A percentile compares a stretch with the other conserved stretches of the same genome.
Conservation (phyloP, 768 basidiomycete genomes). For the Pleurotus salmoneostramineus region DNA sequence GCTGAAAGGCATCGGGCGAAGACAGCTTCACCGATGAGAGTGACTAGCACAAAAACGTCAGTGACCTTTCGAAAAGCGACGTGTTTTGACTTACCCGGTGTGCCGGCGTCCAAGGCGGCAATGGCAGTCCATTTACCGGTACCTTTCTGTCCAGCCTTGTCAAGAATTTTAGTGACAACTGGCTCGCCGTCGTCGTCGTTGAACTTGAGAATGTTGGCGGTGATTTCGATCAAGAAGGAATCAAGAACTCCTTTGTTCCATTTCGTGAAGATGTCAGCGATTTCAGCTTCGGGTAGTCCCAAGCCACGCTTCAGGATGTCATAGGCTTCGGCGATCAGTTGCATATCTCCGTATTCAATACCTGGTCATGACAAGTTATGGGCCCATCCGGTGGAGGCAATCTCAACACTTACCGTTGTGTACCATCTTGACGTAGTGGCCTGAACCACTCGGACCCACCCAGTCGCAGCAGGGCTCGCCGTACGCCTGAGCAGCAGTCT, state of each 20-base stretch:
- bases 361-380: conserved; percentile 39
- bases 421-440: conserved; percentile 99
- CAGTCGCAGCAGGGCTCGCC: conserved; percentile 99
- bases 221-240: conserved; percentile 99
- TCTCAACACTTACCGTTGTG: conserved; percentile 67
- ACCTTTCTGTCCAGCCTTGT: conserved; percentile 97
- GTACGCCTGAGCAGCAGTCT: conserved; percentile 90
- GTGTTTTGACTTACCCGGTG: conserved; percentile 52
- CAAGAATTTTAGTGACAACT: conserved; percentile 90
- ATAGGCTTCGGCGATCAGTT: conserved; percentile 97
- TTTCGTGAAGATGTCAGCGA: conserved; percentile 87
- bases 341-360: conserved; percentile 99
- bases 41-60: conserved; percentile 52
- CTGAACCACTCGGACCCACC: conserved; percentile 94
- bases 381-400: conserved; percentile 1
- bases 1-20: conserved; percentile 98
- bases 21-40: conserved; percentile 98
- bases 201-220: conserved; percentile 93
- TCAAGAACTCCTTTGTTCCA: conserved; percentile 99
- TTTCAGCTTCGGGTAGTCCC: conserved; percentile 81
- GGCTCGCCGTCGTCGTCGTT: conserved; percentile 94
- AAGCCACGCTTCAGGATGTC: conserved; percentile 98
- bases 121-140: conserved; percentile 99
- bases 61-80: conserved; percentile 8
- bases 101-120: conserved; percentile 90